A percentile compares a stretch with the other conserved stretches of the same genome.
Evolutionary conservation across 75 land plant genomes (phyloP).

Genomic region (Cunninghamia lanceolata): DNA sequence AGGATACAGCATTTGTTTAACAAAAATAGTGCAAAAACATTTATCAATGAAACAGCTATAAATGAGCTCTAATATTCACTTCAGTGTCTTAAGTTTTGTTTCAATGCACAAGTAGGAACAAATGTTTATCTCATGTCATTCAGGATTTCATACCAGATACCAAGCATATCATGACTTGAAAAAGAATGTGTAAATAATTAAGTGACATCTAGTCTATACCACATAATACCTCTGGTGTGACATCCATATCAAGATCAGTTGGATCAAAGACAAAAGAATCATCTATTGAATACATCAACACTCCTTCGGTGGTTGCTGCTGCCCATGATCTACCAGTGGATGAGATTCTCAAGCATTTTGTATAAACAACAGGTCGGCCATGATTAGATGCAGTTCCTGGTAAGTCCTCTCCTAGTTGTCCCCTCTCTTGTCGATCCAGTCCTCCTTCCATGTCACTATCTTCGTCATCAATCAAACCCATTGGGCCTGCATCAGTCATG

Average conservation of each 20-base stretch:
- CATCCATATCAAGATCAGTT: conserved; percentile 91
- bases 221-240: conserved; percentile 86
- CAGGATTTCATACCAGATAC: background rate
- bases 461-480: conserved; percentile 80
- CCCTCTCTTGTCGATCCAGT: conserved; percentile 54
- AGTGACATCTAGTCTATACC: background rate
- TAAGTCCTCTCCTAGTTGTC: conserved; percentile 51
- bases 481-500: conserved; percentile 96
- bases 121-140: background rate
- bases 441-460: conserved; percentile 73
- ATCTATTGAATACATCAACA: conserved; percentile 85
- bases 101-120: background rate
- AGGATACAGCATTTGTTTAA: background rate
- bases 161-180: conserved; percentile 1
- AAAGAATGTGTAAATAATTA: background rate
- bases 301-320: conserved; percentile 96
- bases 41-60: background rate
- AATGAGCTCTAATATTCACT: background rate
- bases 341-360: conserved; percentile 81
- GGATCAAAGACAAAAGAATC: conserved; percentile 89
- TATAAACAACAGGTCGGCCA: conserved; percentile 67
- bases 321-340: conserved; percentile 95
- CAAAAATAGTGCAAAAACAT: background rate
- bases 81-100: background rate
- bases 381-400: conserved; percentile 76